Evolutionary conservation across 2,329 filamentous ascomycete genomes (phyloP), one percentile per base, ranked within the genome.

Genomic region (Penicillium crustosum): DNA sequence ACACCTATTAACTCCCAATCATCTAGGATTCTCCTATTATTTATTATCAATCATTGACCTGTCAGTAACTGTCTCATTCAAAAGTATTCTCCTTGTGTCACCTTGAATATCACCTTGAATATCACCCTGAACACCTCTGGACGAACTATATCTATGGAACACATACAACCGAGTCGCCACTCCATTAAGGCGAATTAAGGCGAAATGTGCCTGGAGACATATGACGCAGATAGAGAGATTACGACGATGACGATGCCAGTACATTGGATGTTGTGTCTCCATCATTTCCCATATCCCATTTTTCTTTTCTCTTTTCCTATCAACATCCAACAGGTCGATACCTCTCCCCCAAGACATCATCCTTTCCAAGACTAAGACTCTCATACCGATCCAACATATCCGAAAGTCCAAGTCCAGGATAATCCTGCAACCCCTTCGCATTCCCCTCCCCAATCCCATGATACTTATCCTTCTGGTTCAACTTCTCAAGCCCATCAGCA

Each of bases 331-430:
- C 49, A 9, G 57, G 57, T 6, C 59, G 62, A 43, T 49, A 49
- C 55, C 69, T 59, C 50, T 68, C 65, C 6, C 60, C 43, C 17
- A 67, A 57, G 9, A 70, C 56, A 42, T 69, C 65, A 43, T 75
- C 72, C 43, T 73, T 74, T 3, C 74, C 74, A 49, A 75, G 47
- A 57, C 73, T 75, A 54, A 76, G 59, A 56, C 68, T 73, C 54
- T 76, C 74, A 54, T 75, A 76, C 3, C 68, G 68, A 59, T 74
- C 72, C 39, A 76, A 63, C 74, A 76, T 76, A 25, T 75, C 73
- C 17, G 66, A 72, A 2, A 76, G 61, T 8, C 66, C 62, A 36
- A 70, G 43, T 5, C 68, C 66, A n/a, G 66, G 61, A 45, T 69
- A 70, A 29, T 66, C 61, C 52, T 70, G 69, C 15, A 70, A 55